Evolutionary conservation across 208 protist genomes (phyloP).

Genomic region (Porcisia hertigi): DNA sequence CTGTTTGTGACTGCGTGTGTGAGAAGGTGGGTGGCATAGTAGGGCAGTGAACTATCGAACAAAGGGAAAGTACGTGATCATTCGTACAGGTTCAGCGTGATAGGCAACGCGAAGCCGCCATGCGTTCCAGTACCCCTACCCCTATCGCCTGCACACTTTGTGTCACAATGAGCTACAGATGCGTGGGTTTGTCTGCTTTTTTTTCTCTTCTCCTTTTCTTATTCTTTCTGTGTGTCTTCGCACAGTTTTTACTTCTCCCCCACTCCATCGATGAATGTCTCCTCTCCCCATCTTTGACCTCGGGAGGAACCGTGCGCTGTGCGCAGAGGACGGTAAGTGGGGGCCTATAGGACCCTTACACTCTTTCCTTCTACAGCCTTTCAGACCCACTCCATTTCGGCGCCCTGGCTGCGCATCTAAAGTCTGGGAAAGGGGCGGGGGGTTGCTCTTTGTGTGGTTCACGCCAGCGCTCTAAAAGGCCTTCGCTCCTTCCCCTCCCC

Average conservation of each 20-base stretch:
- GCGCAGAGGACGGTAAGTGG: not conserved
- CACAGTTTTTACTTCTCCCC: not conserved
- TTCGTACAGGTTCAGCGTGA: no score
- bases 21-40: not conserved
- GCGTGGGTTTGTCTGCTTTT: conserved; percentile 1
- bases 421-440: not conserved
- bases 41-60: not conserved
- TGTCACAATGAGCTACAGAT: not conserved
- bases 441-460: not conserved
- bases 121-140: not conserved
- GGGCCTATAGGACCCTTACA: not conserved
- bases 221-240: not conserved
- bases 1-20: not conserved
- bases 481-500: not conserved
- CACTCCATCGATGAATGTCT: not conserved
- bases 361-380: not conserved
- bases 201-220: not conserved
- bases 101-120: not conserved
- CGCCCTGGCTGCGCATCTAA: not conserved
- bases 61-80: not conserved
- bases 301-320: not conserved
- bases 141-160: not conserved
- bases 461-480: not conserved
- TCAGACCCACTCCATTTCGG: not conserved
- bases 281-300: not conserved